Evolutionary conservation across 1,284 basidiomycete species (phyloP).

Genomic region (Pascua guehoae): DNA sequence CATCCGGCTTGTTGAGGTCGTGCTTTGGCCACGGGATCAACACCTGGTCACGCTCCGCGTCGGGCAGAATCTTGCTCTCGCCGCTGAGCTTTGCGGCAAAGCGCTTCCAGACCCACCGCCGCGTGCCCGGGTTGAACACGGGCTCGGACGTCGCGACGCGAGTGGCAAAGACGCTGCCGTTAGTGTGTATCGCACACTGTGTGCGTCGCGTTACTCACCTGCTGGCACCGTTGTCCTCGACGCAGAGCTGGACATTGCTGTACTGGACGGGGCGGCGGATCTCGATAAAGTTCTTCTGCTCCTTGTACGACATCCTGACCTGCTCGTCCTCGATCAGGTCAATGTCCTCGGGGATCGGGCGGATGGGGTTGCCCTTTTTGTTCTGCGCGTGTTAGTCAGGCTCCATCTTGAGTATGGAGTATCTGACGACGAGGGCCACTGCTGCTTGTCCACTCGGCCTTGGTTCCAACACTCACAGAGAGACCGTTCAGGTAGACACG

Average conservation of each 20-base stretch:
- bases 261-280: conserved; percentile 41
- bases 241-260: conserved; percentile 45
- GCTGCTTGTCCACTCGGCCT: no score
- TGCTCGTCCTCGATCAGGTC: conserved; percentile 22
- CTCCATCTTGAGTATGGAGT: no score
- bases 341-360: conserved; percentile 29
- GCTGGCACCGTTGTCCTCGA: conserved; percentile 24
- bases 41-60: conserved; percentile 23
- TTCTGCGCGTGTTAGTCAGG: conserved; percentile 21
- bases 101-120: conserved; percentile 32
- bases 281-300: conserved; percentile 29
- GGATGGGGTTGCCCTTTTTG: conserved; percentile 30
- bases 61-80: conserved; percentile 3
- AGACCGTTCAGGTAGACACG: conserved; percentile 39
- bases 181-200: not conserved
- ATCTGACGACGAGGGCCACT: no score
- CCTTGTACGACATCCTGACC: conserved; percentile 2
- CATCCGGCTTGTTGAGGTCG: conserved; percentile 5
- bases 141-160: conserved; percentile 35
- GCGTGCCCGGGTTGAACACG: conserved; percentile 23
- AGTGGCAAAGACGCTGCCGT: conserved; percentile 36
- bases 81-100: conserved; percentile 33
- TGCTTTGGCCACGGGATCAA: conserved; percentile 32
- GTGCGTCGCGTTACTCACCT: not conserved
- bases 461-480: conserved; percentile 36